Evolutionary conservation across 805 yeast species (phyloP).

Genomic region (Candida maesae): DNA sequence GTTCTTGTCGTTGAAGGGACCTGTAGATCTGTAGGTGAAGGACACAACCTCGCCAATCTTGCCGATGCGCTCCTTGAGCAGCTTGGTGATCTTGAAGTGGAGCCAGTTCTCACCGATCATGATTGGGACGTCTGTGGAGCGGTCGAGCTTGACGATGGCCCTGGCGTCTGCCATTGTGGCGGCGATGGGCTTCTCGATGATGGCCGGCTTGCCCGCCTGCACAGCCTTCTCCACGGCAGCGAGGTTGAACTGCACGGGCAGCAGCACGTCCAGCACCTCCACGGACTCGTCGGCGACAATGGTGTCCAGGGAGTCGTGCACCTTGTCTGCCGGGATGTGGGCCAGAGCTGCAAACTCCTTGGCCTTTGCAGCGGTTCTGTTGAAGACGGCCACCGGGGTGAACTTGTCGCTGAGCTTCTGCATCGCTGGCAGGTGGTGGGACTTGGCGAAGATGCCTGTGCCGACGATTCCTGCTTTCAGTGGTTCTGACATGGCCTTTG

Average conservation of each 20-base stretch:
- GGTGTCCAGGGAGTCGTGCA: constrained; percentile 23
- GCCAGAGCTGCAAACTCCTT: constrained; percentile 69
- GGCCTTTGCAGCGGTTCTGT: constrained; percentile 84
- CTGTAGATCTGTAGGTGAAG: constrained; percentile 71
- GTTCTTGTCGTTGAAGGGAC: constrained; percentile 58
- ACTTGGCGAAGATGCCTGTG: constrained; percentile 86
- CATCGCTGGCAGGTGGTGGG: constrained; percentile 74
- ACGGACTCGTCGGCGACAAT: constrained; percentile 62
- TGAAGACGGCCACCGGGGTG: constrained; percentile 66
- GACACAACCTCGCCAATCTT: constrained; percentile 70
- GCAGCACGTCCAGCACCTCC: constrained; percentile 76
- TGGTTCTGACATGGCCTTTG: too few species aligned
- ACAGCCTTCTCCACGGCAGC: constrained; percentile 67
- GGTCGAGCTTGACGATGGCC: constrained; percentile 68
- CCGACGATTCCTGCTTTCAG: constrained; percentile 46
- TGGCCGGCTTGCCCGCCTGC: constrained; percentile 70
- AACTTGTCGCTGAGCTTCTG: constrained; percentile 47
- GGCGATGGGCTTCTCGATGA: constrained; percentile 90
- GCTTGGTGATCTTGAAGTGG: constrained; percentile 55
- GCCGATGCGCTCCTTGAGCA: constrained; percentile 54
- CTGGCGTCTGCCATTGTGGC: constrained; percentile 78
- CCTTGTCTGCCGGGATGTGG: constrained; percentile 40
- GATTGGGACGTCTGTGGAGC: constrained; percentile 61
- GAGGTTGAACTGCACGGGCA: constrained; percentile 83
- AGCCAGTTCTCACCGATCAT: constrained; percentile 85